Evolutionary conservation across 768 basidiomycete genomes (phyloP), one percentile per base, ranked within the genome.

Genomic region (Baorangia bicolor): DNA sequence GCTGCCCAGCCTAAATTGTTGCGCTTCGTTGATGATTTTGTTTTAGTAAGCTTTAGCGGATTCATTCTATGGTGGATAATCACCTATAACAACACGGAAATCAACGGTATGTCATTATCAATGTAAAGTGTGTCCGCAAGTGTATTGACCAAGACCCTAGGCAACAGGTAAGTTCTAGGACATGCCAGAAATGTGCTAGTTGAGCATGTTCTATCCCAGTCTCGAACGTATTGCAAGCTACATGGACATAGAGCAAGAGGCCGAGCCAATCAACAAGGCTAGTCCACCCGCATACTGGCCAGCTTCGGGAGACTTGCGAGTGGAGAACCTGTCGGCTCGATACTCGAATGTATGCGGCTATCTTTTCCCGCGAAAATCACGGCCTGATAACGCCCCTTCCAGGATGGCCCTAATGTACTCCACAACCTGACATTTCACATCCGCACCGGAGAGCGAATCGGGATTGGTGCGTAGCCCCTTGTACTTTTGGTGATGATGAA

Each of bases 231-330:
- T 79, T 53, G 66, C 74, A 42, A 74, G 74, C 41, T 87, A 83
- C 63, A 65, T 86, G n/a, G 63, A 73, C 33, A 83, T 85, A 30
- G 56, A 53, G 21, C 56, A 53, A 52, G 84, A 86, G 35, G 81
- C 83, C 48, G 85, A 87, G 64, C 76, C 76, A 54, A 68, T n/a
- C 53, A 64, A 11, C 78, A 48, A 47, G 33, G 8, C 43, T 25
- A 38, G 80, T 39, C 86, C 86, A 4, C 85, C 87, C 2, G 85
- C 86, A 1, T 77, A 83, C 55, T 88, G 87, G 86, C 86, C 86
- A 0, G 73, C 80, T 11, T 81, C 79, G 16, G 86, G 86, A 12
- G 72, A 77, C 27, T 73, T 88, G 34, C 66, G 73, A 7, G 79
- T 81, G 4, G 79, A 84, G 51, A 78, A 80, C 18, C 66, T 87